These are phyloP conservation scores for Beauveria sp. DNA, from an alignment of 2,329 filamentous ascomycete species.

Conservation along the genomic window DNA sequence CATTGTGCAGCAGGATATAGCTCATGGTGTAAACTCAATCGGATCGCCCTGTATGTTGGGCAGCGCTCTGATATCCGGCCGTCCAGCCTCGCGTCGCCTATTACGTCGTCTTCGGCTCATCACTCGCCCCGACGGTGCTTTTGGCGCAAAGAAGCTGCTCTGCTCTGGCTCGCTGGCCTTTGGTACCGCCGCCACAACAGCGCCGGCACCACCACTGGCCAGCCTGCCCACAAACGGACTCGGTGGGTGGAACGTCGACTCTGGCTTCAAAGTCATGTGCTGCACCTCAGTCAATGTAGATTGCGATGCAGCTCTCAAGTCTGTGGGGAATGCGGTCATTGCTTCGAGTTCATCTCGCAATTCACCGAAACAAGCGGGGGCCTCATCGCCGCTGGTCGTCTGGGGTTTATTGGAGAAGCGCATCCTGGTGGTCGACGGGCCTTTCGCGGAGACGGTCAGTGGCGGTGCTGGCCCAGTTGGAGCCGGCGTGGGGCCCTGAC, in stretches of 20 bases:
- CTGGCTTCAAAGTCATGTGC: conserved; percentile 13
- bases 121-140: conserved; percentile 1
- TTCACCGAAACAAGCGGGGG: not conserved
- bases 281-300: not conserved
- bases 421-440: not conserved
- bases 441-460: conserved; percentile 4
- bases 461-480: conserved; percentile 2
- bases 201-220: not conserved
- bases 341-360: not conserved
- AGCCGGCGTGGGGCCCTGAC: not conserved
- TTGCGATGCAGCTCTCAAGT: conserved; percentile 13
- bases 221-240: conserved; percentile 26
- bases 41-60: conserved; percentile 26
- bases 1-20: not conserved
- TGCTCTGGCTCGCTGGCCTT: not conserved
- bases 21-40: conserved; percentile 20
- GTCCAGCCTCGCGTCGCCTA: conserved; percentile 17
- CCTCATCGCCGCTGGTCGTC: not conserved
- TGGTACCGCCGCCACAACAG: not conserved
- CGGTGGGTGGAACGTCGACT: conserved; percentile 24
- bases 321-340: conserved; percentile 5
- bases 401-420: not conserved
- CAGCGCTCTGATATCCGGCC: conserved; percentile 26
- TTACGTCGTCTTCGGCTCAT: conserved; percentile 14
- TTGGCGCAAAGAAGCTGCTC: conserved; percentile 1